Base-by-base conservation (phyloP, 257 asterid genomes). In the Coffea eugenioides region DNA sequence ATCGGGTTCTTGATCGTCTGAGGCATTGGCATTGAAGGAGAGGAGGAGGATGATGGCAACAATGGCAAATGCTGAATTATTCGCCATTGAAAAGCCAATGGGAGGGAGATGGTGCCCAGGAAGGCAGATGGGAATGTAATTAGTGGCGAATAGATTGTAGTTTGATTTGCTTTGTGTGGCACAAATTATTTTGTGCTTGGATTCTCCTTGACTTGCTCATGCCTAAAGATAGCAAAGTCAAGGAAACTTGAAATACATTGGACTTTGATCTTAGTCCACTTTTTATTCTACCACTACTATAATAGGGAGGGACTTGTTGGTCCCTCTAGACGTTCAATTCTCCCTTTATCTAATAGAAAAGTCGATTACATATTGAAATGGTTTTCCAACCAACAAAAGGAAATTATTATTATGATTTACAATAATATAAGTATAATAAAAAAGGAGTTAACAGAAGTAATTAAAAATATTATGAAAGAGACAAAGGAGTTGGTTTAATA, bases 1-100 rank as follows among this genome's bases (percentile, higher is more conserved):
- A 49, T 36, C 21, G 66, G 67, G 13, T 41, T 43, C 25, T 56
- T 56, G 5, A 6, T 18, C 9, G 0, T 56, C 1, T 18, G 25
- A 56, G 64, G 64, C 64, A 56, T 56, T 18, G 64, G 64, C 64
- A 56, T 56, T 69, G 54, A 9, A 69, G 46, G 74, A 43, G 74
- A 69, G 74, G 9, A 69, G 74, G 23, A 69, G 74, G 16, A 69
- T 21, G 54, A 41, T 69, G 74, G 54, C 74, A 69, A 43, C 56
- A 69, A 39, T 69, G 74, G 74, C 74, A 41, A 41, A 43, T 11
- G 20, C 41, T 39, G 52, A 1, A 8, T 8, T 41, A 13, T 69
- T 20, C 18, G 54, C 74, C 52, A 69, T 69, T 69, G 54, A 69
- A 34, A 69, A 41, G 15, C 74, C 74, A 43, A 43, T 69, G 74